Conservation (phyloP, 1,139 yeast species). For the Suhomyces coccinellae region DNA sequence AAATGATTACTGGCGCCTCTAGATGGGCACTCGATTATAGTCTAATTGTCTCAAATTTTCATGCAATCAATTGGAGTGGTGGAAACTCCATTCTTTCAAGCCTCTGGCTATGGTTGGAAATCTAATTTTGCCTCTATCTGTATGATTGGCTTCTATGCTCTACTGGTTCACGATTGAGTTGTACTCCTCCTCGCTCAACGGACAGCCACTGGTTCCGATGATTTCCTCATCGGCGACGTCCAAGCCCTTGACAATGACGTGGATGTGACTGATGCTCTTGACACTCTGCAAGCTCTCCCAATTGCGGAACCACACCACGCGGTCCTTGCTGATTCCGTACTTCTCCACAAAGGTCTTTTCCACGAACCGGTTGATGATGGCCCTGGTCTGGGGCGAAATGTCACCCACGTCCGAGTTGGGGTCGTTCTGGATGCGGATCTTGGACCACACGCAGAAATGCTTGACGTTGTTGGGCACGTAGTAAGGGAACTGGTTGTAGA, state of each 20-base stretch:
- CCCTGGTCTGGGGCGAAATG: slow-evolving; percentile 38
- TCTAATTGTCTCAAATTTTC: background rate
- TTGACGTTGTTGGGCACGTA: slow-evolving; percentile 36
- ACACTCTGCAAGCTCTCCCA: slow-evolving; percentile 64
- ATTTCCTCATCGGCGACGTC: slow-evolving; percentile 12
- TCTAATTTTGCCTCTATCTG: background rate
- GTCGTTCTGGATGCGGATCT: slow-evolving; percentile 33
- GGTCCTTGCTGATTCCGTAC: slow-evolving; percentile 35
- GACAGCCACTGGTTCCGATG: slow-evolving; percentile 12
- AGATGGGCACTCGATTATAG: background rate
- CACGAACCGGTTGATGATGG: slow-evolving; percentile 40
- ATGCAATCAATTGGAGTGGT: no score
- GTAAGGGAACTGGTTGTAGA: slow-evolving; percentile 47
- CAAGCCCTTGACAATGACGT: slow-evolving; percentile 46
- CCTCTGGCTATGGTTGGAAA: no score
- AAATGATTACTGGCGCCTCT: no score
- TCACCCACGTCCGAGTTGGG: slow-evolving; percentile 43
- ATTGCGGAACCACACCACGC: slow-evolving; percentile 61
- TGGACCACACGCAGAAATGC: slow-evolving; percentile 49
- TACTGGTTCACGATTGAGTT: slow-evolving; percentile 6
- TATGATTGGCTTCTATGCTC: background rate
- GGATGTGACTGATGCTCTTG: slow-evolving; percentile 57
- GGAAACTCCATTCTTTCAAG: no score
- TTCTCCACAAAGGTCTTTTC: slow-evolving; percentile 45
- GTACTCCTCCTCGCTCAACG: slow-evolving; percentile 12